Evolutionary conservation across 441 rosid species (phyloP), one percentile per base, ranked within the genome.

Genomic region (Jatropha podagrica): DNA sequence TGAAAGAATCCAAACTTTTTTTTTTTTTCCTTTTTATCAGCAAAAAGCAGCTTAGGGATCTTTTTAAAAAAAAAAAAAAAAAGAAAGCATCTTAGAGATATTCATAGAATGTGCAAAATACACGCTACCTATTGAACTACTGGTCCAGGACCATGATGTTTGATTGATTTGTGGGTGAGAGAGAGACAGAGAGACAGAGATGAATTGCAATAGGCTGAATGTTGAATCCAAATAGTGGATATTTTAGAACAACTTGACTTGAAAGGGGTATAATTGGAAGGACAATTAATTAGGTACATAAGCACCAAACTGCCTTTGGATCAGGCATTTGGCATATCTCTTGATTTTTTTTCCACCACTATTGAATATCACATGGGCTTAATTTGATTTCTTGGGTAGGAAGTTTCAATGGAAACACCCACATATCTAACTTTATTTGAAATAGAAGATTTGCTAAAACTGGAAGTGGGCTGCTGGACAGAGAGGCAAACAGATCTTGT

Each of bases 271-370:
- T 44, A 38, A 38, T 56, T 42, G 37, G 68, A 26, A 48, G 32
- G 51, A 42, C 46, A 42, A 42, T 48, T 7, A 51, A 72, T 79
- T 82, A 72, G 85, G 85, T 79, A 40, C 38, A 20, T 67, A 56
- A 7, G 76, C 88, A 85, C 84, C 59, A 42, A 65, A 40, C 41
- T 38, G 62, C n/a, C 40, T 56, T 14, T 56, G 15, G 69, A 65
- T 69, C 54, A 54, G 78, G 73, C 64, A 60, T 67, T 32, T 1
- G 32, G 32, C 32, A 32, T 32, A 32, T 32, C 59, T 56, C 42
- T 69, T 62, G 68, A 62, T 67, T 58, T 73, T 75, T 74, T 32
- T 32, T 32, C 32, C 32, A 32, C 69, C 83, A 69, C 68, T 65
- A 51, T 54, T 15, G 20, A 65, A 20, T 41, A 61, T 42, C 67